Conservation (phyloP, 2,329 filamentous ascomycete genomes). For the Dothistroma pini region DNA sequence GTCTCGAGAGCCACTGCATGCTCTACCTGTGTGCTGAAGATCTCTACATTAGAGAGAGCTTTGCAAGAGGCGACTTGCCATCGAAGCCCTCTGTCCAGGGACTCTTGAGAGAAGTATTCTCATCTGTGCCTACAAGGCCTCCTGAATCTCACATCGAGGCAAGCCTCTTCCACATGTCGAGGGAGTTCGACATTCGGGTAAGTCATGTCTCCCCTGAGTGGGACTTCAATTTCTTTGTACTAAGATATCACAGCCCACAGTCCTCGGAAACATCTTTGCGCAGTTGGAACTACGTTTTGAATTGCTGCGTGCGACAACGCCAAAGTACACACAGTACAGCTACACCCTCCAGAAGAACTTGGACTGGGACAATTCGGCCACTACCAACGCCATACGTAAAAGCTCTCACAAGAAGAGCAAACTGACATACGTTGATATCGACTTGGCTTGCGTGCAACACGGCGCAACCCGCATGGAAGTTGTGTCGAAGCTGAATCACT, state of each 20-base stretch:
- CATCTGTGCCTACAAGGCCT: constrained; percentile 15
- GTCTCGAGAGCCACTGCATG: constrained; percentile 56
- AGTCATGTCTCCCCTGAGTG: constrained; percentile 6
- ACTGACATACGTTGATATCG: constrained; percentile 50
- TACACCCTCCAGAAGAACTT: constrained; percentile 41
- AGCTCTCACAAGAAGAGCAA: constrained; percentile 42
- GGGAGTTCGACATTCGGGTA: constrained; percentile 53
- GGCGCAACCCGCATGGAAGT: constrained; percentile 46
- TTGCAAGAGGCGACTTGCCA: constrained; percentile 58
- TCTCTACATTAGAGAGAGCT: constrained; percentile 57
- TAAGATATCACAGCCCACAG: constrained; percentile 29
- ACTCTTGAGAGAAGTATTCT: constrained; percentile 53
- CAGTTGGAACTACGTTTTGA: constrained; percentile 58
- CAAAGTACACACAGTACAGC: constrained; percentile 55
- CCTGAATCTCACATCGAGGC: constrained; percentile 39
- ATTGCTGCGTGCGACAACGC: constrained; percentile 55
- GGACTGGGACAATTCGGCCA: constrained; percentile 39
- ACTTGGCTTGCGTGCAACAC: constrained; percentile 34
- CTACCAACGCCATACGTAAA: constrained; percentile 45
- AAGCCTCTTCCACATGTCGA: constrained; percentile 45
- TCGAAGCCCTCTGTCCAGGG: constrained; percentile 48
- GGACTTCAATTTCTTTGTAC: not conserved
- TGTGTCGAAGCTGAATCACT: constrained; percentile 53
- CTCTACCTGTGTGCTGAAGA: constrained; percentile 57
- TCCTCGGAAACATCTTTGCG: constrained; percentile 55